A percentile compares a stretch with the other conserved stretches of the same genome.
phyloP scores from a whole-genome alignment of 2,329 filamentous ascomycete species.

The Rhinocladiella mackenziei region DNA sequence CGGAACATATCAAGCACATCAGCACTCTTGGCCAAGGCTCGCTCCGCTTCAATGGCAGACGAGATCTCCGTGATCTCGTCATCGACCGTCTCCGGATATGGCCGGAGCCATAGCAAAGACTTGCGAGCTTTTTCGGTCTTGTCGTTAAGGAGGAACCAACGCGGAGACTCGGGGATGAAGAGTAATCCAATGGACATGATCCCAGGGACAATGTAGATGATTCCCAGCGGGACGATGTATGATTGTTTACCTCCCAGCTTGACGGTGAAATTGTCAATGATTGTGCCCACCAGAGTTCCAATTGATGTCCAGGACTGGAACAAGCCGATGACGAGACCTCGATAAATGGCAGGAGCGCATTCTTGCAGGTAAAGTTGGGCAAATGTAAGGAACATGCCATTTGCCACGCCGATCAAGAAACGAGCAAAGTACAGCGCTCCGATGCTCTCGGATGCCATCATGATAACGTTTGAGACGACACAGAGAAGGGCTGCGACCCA shows the following conservation, averaged over 20 bases:
- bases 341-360: slow-evolving; percentile 48
- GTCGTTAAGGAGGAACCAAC: slow-evolving; percentile 33
- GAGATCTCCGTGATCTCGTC: slow-evolving; percentile 36
- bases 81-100: slow-evolving; percentile 33
- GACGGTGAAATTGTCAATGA: slow-evolving; percentile 47
- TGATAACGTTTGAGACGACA: slow-evolving; percentile 51
- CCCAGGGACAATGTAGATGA: slow-evolving; percentile 34
- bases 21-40: slow-evolving; percentile 35
- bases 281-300: slow-evolving; percentile 40
- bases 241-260: slow-evolving; percentile 33
- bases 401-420: slow-evolving; percentile 53
- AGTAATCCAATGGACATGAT: slow-evolving; percentile 31
- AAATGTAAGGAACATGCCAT: slow-evolving; percentile 57
- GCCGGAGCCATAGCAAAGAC: slow-evolving; percentile 38
- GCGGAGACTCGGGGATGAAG: slow-evolving; percentile 36
- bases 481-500: slow-evolving; percentile 50
- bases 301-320: slow-evolving; percentile 50
- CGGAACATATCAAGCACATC: slow-evolving; percentile 48
- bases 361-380: slow-evolving; percentile 52
- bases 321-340: slow-evolving; percentile 46
- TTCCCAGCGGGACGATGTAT: slow-evolving; percentile 38
- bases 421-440: slow-evolving; percentile 54
- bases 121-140: slow-evolving; percentile 35
- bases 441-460: slow-evolving; percentile 55
- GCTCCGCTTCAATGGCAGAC: slow-evolving; percentile 36